phyloP scores from a whole-genome alignment of 2,329 filamentous ascomycete genomes.

The Penicillium sp. region DNA sequence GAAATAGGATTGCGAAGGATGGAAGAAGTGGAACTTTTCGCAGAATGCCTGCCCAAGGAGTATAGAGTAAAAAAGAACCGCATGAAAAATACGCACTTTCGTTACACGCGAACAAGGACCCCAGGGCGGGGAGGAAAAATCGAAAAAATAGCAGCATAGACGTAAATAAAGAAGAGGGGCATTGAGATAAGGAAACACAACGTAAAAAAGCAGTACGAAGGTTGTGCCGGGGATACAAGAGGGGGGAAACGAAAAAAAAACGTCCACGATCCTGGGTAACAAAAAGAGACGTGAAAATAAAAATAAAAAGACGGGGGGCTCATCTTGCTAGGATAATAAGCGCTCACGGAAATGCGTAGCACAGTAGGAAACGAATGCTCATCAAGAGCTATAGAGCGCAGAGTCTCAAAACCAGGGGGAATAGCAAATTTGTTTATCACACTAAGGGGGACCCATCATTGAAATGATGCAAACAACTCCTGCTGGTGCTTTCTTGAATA shows the following conservation, averaged over 20 bases:
- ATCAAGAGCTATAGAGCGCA: constrained; percentile 44
- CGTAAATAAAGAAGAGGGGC: constrained; percentile 9
- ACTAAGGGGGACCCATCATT: constrained; percentile 41
- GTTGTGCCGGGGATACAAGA: constrained; percentile 2
- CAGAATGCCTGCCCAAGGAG: constrained; percentile 46
- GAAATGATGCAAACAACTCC: constrained; percentile 45
- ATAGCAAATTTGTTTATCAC: constrained; percentile 40
- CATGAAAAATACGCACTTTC: constrained; percentile 39
- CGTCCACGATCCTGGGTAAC: constrained; percentile 12
- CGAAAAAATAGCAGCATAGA: constrained; percentile 15
- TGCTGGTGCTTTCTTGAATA: constrained; percentile 43
- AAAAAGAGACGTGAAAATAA: constrained; percentile 1
- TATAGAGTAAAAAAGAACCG: constrained; percentile 34
- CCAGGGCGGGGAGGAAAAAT: constrained; percentile 24
- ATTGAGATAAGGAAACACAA: constrained; percentile 14
- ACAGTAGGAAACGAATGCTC: constrained; percentile 42
- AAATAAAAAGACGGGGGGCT: constrained; percentile 18
- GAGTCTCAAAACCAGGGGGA: constrained; percentile 33
- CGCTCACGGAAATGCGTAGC: constrained; percentile 45
- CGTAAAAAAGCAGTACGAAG: constrained; percentile 6
- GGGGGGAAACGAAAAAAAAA: constrained; percentile 10
- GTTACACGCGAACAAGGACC: constrained; percentile 39
- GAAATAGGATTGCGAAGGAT: constrained; percentile 19
- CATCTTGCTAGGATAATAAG: constrained; percentile 40
- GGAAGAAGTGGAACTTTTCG: constrained; percentile 43